A percentile compares a stretch with the other conserved stretches of the same genome.
These are phyloP conservation scores for Acarospora socialis DNA, from an alignment of 2,329 filamentous ascomycete genomes.

Conservation along the genomic window DNA sequence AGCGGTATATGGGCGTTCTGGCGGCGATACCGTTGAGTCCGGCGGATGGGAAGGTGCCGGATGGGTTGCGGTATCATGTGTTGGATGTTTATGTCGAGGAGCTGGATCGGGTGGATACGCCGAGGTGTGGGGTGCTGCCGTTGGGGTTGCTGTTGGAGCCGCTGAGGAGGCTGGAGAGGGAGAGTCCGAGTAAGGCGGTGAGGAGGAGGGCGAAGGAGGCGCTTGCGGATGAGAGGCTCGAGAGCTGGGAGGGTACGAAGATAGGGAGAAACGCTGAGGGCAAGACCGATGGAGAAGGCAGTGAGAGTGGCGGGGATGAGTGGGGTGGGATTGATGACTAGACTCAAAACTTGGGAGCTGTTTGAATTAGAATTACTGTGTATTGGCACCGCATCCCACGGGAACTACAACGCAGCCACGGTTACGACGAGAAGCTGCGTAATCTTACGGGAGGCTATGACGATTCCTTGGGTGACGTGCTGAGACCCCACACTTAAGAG, in stretches of 20 bases:
- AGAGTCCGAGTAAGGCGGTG: conserved; percentile 56
- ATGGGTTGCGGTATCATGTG: conserved; percentile 74
- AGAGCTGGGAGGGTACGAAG: conserved; percentile 40
- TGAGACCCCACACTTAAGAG: no score
- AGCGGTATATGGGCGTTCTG: conserved; percentile 34
- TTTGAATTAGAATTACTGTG: no score
- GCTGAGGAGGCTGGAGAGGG: conserved; percentile 29
- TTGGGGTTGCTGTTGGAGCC: conserved; percentile 25
- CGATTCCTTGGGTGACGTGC: no score
- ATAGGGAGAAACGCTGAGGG: conserved; percentile 24
- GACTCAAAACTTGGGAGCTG: no score
- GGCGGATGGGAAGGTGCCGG: conserved; percentile 48
- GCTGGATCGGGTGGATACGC: conserved; percentile 53
- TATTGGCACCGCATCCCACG: no score
- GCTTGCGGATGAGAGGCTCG: conserved; percentile 59
- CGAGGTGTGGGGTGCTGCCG: conserved; percentile 17
- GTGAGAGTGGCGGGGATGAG: conserved; percentile 23
- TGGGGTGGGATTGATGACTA: conserved; percentile 59
- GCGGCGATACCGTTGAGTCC: conserved; percentile 28
- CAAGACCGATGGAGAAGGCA: conserved; percentile 21
- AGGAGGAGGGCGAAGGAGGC: conserved; percentile 55
- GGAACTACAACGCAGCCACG: no score
- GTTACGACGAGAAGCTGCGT: no score
- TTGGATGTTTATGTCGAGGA: conserved; percentile 89
- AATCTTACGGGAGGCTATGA: no score